Evolutionary conservation across 1,284 basidiomycete species (phyloP), one percentile per base, ranked within the genome.

Genomic region (Ustilago esculenta): DNA sequence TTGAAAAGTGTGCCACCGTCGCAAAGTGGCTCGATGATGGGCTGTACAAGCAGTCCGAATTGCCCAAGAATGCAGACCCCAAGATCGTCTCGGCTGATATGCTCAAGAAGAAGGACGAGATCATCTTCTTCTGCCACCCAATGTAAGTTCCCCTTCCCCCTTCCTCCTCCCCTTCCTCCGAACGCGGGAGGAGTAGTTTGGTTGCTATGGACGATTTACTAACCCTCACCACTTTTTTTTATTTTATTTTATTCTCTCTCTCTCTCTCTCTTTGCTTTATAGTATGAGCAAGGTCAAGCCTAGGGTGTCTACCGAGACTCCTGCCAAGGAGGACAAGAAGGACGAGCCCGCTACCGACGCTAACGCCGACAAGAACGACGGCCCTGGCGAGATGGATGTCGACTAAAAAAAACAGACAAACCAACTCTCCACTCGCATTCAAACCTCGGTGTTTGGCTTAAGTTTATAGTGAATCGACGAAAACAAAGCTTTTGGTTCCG

Each of bases 21-120:
- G 76, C 72, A 37, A 76, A 80, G 52, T 81, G 79, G 79, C 70
- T 81, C 47, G 76, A 76, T 41, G 76, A 80, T 64, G 72, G 57
- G 14, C 67, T 81, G 44, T 73, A 72, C 73, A 80, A 80, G 72
- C 78, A 80, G 67, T 66, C 65, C 40, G 79, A 81, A 53, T 44
- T 73, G 77, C 75, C 78, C 40, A 81, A 81, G 78, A 77, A 81
- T 46, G 76, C 68, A 35, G 69, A 81, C 53, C 79, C 79, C 41
- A 81, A 79, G 76, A 70, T 81, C 23, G 56, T 76, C 9, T 48
- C 68, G 11, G 76, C 73, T 21, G 73, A 78, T 27, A 81, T 81
- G 58, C 46, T 66, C 51, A 80, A 77, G 74, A 67, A 78, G 58
- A 75, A 77, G 68, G 79, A 81, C 59, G 79, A 80, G 37, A 63